Base-by-base conservation (phyloP, 2,329 filamentous ascomycete species). In the Cephalotrichum gorgonifer region DNA sequence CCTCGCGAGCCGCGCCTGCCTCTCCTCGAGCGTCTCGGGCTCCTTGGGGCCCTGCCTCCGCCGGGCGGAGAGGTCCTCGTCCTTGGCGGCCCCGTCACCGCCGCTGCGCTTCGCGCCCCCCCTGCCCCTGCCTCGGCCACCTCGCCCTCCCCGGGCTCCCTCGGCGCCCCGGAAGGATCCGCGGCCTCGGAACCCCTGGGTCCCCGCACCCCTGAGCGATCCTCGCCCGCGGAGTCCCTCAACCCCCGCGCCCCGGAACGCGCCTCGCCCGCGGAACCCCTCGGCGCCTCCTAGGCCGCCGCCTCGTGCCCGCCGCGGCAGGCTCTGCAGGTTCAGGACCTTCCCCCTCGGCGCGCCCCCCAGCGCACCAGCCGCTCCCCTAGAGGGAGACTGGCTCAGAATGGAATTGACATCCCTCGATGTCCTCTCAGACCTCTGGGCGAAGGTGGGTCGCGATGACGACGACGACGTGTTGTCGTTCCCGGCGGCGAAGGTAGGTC, bases 321-420 rank as follows among this genome's bases (percentile, higher is more conserved):
- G 56, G 50, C 57, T 69, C 50, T 58, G 62, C 49, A 72, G 56
- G 49, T 69, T 66, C 43, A 73, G 60, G 15, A 72, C 57, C 51
- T 62, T 67, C 12, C 48, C 44, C n/a, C 43, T 33, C 27, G 35
- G 22, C 23, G 64, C 61, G 31, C 54, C 53, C n/a, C n/a, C n/a
- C n/a, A n/a, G n/a, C n/a, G n/a, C n/a, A n/a, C n/a, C n/a, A n/a
- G n/a, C n/a, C n/a, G n/a, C n/a, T 22, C 28, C 22, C 17, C 12
- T 20, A 44, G 49, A 44, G 47, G 55, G 35, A 52, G 56, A 31
- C 53, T 51, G 45, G 53, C 59, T 25, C 61, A 54, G 51, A 27
- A 68, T 49, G 35, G 59, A 56, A 35, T 57, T 62, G 50, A 68
- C 64, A 50, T 65, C 60, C 46, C 53, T 61, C 3, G 63, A 59